Evolutionary conservation across 192 early-diverging fungal genomes (phyloP).

Genomic region (Diversispora epigaea): DNA sequence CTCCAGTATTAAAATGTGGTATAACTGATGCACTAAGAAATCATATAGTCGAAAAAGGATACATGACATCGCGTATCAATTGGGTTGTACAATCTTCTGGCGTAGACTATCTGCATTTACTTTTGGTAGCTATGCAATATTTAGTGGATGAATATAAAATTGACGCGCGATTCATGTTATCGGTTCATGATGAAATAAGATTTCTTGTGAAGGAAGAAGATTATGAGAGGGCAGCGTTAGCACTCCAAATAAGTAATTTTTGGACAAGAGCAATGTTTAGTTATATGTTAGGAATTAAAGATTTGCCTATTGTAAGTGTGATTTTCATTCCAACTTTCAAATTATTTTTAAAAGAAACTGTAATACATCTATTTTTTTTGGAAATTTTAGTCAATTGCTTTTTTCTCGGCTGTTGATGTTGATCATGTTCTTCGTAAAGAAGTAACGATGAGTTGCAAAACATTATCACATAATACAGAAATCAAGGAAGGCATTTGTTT

Average conservation of each 20-base stretch:
- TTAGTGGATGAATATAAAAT: conserved; percentile 76
- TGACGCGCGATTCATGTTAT: conserved; percentile 80
- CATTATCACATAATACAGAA: conserved; percentile 68
- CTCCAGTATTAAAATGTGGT: conserved; percentile 83
- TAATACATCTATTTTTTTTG: neutral
- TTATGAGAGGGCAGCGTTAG: conserved; percentile 68
- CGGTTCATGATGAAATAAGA: conserved; percentile 93
- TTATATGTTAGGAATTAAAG: conserved; percentile 77
- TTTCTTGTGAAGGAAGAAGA: conserved; percentile 83
- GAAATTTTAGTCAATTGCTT: conserved; percentile 68
- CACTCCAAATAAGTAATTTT: conserved; percentile 87
- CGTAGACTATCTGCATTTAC: conserved; percentile 93
- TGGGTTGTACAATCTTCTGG: conserved; percentile 99
- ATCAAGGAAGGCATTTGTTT: conserved; percentile 56
- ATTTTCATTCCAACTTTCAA: too few relatives aligned
- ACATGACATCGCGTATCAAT: conserved; percentile 86
- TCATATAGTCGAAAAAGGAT: conserved; percentile 56
- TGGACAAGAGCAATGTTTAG: conserved; percentile 92
- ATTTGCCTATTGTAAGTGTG: conserved; percentile 72
- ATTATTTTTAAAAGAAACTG: neutral
- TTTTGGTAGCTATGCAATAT: conserved; percentile 86
- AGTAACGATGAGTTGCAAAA: conserved; percentile 80
- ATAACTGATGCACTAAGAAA: conserved; percentile 85
- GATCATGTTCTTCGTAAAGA: conserved; percentile 93
- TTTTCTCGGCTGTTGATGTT: conserved; percentile 93